A percentile compares a stretch with the other conserved stretches of the same genome.
phyloP scores from a whole-genome alignment of 2,329 filamentous ascomycete genomes.

The Venturia nashicola region DNA sequence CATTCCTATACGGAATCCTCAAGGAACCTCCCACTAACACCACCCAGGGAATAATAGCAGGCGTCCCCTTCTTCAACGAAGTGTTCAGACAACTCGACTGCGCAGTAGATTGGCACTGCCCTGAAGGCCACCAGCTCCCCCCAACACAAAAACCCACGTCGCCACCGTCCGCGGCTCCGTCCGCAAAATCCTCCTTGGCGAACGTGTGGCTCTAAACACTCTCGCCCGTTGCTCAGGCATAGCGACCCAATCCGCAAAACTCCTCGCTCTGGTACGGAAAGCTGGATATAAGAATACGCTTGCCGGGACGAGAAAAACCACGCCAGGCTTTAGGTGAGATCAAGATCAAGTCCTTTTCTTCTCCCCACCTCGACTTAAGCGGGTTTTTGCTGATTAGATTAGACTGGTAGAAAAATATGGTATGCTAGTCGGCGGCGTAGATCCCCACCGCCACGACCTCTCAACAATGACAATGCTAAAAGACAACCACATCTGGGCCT shows the following conservation, averaged over 20 bases:
- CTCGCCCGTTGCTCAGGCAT: constrained; percentile 86
- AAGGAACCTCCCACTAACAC: not conserved
- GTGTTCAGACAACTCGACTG: constrained; percentile 84
- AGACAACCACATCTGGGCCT: constrained; percentile 93
- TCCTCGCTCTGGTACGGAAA: constrained; percentile 39
- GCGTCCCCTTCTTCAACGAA: constrained; percentile 89
- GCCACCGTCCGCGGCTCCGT: constrained; percentile 81
- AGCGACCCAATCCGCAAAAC: constrained; percentile 49
- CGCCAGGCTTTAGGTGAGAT: constrained; percentile 60
- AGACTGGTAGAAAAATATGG: constrained; percentile 94
- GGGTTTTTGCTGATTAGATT: not conserved
- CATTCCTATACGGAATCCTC: not conserved
- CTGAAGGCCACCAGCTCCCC: constrained; percentile 61
- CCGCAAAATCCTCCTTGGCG: constrained; percentile 73
- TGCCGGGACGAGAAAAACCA: constrained; percentile 95
- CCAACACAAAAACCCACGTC: constrained; percentile 41
- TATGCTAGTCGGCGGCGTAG: constrained; percentile 87
- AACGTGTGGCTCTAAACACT: constrained; percentile 84
- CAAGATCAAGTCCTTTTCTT: not conserved
- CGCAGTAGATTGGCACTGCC: constrained; percentile 74
- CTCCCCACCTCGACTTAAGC: too few relatives aligned
- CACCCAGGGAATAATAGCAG: constrained; percentile 66
- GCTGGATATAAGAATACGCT: constrained; percentile 70
- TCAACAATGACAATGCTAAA: constrained; percentile 95
- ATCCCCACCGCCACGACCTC: constrained; percentile 83